A percentile compares a stretch with the other conserved stretches of the same genome.
phyloP scores from a whole-genome alignment of 805 yeast genomes.

The Candida vaughaniae region DNA sequence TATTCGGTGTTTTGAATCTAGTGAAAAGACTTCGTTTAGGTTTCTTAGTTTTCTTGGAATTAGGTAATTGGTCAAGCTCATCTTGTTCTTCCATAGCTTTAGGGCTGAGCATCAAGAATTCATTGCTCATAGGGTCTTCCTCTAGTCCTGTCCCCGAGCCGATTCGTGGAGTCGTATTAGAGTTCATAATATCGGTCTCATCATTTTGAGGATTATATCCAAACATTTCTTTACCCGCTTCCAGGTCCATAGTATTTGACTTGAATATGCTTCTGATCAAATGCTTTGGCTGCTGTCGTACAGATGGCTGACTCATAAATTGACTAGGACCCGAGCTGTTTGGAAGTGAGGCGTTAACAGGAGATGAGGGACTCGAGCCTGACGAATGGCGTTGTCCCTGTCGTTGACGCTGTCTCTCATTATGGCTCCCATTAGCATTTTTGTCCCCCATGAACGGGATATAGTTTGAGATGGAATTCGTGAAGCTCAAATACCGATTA shows the following conservation, averaged over 20 bases:
- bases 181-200: background rate
- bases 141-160: background rate
- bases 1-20: conserved; percentile 32
- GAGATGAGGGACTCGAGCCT: conserved; percentile 8
- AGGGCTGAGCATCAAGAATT: conserved; percentile 17
- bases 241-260: conserved; percentile 8
- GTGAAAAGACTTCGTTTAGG: conserved; percentile 37
- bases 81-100: conserved; percentile 22
- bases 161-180: background rate
- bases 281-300: conserved; percentile 27
- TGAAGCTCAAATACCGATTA: conserved; percentile 32
- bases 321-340: conserved; percentile 1
- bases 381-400: conserved; percentile 4
- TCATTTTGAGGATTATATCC: background rate
- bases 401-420: conserved; percentile 2
- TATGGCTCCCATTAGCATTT: conserved; percentile 14
- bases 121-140: background rate
- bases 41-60: conserved; percentile 29
- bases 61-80: conserved; percentile 11
- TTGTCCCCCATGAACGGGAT: conserved; percentile 42
- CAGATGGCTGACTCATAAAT: conserved; percentile 12
- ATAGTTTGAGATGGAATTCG: conserved; percentile 37
- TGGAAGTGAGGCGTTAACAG: conserved; percentile 7
- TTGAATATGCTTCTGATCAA: conserved; percentile 35
- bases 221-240: background rate